Evolutionary conservation across 1,284 basidiomycete genomes (phyloP).

Genomic region (Boletellus deceptivus): DNA sequence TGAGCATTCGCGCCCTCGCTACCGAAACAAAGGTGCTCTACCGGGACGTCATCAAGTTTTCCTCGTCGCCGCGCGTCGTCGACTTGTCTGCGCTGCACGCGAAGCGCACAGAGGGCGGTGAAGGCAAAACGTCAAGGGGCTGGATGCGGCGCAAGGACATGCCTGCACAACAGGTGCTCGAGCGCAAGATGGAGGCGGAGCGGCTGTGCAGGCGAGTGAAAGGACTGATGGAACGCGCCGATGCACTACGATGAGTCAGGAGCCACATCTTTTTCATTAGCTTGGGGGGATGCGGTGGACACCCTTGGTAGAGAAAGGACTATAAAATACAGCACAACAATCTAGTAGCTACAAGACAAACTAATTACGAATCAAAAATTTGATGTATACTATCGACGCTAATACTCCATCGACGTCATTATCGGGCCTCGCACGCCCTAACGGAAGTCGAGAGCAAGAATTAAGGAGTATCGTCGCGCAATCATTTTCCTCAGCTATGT

Average conservation of each 20-base stretch:
- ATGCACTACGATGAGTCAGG: conserved; percentile 14
- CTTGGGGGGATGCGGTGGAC: too few species aligned
- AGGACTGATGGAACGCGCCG: conserved; percentile 64
- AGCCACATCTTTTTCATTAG: too few species aligned
- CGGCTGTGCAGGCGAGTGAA: conserved; percentile 65
- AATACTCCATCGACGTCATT: too few species aligned
- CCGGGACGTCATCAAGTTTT: conserved; percentile 79
- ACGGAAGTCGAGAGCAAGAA: too few species aligned
- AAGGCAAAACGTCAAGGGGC: conserved; percentile 21
- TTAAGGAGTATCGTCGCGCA: too few species aligned
- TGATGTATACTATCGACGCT: too few species aligned
- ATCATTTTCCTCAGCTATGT: too few species aligned
- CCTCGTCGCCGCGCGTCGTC: conserved; percentile 76
- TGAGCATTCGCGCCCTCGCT: conserved; percentile 63
- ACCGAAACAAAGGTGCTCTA: conserved; percentile 82
- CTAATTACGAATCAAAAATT: too few species aligned
- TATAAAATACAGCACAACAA: too few species aligned
- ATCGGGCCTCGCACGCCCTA: too few species aligned
- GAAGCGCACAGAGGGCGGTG: conserved; percentile 35
- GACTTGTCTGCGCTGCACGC: conserved; percentile 68
- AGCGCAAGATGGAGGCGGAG: conserved; percentile 73
- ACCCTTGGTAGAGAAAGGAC: too few species aligned
- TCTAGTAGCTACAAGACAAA: too few species aligned
- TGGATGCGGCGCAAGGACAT: conserved; percentile 79
- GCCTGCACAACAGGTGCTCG: conserved; percentile 77